A percentile compares a stretch with the other conserved stretches of the same genome.
Evolutionary conservation across 768 basidiomycete species (phyloP).

Genomic region (Pleurotus sapidus): DNA sequence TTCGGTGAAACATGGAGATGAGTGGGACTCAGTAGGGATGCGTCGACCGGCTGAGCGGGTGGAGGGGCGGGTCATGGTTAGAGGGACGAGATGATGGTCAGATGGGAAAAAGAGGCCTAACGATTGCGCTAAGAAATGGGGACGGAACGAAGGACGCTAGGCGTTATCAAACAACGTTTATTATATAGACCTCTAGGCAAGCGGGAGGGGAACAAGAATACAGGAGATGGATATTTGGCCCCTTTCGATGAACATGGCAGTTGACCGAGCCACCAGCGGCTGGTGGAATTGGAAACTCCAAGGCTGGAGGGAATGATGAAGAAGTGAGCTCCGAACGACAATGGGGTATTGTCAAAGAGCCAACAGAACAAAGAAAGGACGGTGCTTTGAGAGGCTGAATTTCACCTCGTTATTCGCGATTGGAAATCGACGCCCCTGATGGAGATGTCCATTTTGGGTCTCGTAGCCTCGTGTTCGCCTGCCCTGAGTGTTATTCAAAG

Average conservation of each 20-base stretch:
- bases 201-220: too few relatives aligned
- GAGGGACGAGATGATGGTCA: background rate
- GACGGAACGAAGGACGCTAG: too few relatives aligned
- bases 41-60: background rate
- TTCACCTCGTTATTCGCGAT: background rate
- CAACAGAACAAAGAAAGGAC: background rate
- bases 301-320: background rate
- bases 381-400: background rate
- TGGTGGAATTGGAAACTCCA: background rate
- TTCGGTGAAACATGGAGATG: slow-evolving; percentile 3
- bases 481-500: too few relatives aligned
- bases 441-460: background rate
- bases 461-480: background rate
- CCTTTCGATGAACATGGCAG: background rate
- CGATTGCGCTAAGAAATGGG: too few relatives aligned
- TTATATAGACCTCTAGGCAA: too few relatives aligned
- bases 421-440: background rate
- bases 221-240: background rate
- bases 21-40: background rate
- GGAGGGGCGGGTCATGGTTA: background rate
- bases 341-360: slow-evolving; percentile 1
- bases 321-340: background rate
- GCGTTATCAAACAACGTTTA: too few relatives aligned
- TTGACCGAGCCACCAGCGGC: background rate
- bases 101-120: background rate